Evolutionary conservation across 106 monocot species (phyloP), one percentile per base, ranked within the genome.

Genomic region (Allium fistulosum): DNA sequence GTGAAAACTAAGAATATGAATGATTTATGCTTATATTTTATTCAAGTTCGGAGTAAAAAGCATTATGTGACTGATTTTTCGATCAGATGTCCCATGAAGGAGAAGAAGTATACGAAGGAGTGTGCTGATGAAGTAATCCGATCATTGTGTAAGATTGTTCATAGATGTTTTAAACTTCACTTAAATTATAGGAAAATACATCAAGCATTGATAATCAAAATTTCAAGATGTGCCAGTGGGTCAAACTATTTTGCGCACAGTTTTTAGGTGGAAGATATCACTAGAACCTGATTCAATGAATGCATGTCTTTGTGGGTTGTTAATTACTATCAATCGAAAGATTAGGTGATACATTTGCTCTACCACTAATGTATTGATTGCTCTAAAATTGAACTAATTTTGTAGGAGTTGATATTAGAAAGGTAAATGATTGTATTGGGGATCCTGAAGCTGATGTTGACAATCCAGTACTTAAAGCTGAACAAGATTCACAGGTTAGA

Each of bases 21-120:
- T n/a, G n/a, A n/a, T n/a, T n/a, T n/a, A n/a, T n/a, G n/a, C n/a
- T n/a, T n/a, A n/a, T n/a, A n/a, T n/a, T n/a, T n/a, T n/a, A n/a
- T n/a, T n/a, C n/a, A n/a, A n/a, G n/a, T n/a, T n/a, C n/a, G n/a
- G n/a, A n/a, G n/a, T n/a, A n/a, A n/a, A n/a, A n/a, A n/a, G n/a
- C n/a, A 92, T 69, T 92, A 88, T 63, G 88, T 85, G 51, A 85
- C 85, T 28, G 92, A 92, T 57, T 92, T 92, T 17, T 69, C 85
- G 12, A 83, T 92, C 59, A 85, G 92, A 62, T 92, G 88, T 57
- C 85, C 88, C 10, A 92, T 92, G 92, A 92, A 85, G 57, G 74
- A 85, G 4, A 80, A 92, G 58, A 92, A 83, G 27, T 92, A 92
- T 59, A 82, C 80, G 9, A 85, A 80, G 70, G 85, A 92, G 70